Base-by-base conservation (phyloP, 495 filamentous ascomycete species). In the Aspergillus saccharolyticus region DNA sequence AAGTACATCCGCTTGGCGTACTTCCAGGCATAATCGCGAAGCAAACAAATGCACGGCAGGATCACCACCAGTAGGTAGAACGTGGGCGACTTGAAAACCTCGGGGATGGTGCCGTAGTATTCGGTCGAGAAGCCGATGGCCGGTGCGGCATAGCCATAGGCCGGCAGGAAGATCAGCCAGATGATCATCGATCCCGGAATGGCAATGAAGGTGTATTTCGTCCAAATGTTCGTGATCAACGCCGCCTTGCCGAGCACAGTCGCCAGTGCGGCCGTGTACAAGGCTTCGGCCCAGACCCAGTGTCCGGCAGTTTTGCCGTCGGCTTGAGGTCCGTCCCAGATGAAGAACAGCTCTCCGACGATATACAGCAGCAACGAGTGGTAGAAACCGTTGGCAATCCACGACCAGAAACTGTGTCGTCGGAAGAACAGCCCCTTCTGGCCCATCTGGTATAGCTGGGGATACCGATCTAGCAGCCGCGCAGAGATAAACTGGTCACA, bases 401-500 rank as follows among this genome's bases (percentile, higher is more conserved):
- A 99, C 4, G 88, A 84, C 75, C 85, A 88, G 76, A 97, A 97
- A 30, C 89, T 93, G 69, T 88, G 86, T 70, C 88, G 85, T 66
- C 87, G 88, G 82, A 99, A 99, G 70, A 97, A 97, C 42, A 85
- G 74, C 56, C 94, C 93, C 63, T 90, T 87, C 69, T 99, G 95
- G 54, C 90, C 90, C 46, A 97, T 83, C 55, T 89, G 87, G 73
- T 99, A 99, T 24, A 99, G 80, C 68, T 97, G 95, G 19, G 95
- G 95, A 69, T 99, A 99, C 44, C 95, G 87, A 70, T 99, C 95
- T 19, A 99, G 81, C n/a, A 97, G 78, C 39, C 95, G 87, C 44
- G 95, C 95, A 24, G 90, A 96, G 67, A 99, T 91, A 73, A 95
- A 97, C 68, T 99, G 95, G 66, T 99, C 95, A 60, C 96, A 93